Evolutionary conservation across 352 stramenopile genomes (phyloP).

Genomic region (Pythium diclinum): DNA sequence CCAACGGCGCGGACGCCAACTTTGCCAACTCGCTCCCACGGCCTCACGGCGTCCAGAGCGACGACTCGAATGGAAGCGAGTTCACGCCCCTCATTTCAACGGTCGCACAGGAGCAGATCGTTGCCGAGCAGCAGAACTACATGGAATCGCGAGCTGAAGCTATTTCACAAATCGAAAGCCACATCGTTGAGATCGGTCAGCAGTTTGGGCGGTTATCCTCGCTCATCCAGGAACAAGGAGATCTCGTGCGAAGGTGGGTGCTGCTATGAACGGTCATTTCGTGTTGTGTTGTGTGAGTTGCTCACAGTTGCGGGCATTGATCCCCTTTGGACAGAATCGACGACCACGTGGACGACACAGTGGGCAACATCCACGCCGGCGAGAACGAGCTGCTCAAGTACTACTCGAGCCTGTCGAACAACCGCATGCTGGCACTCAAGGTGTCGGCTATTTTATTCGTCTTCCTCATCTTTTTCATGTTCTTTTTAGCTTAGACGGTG

Average conservation of each 20-base stretch:
- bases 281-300: neutral
- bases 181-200: slow-evolving; percentile 85
- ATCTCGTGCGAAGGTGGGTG: slow-evolving; percentile 69
- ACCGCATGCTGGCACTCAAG: slow-evolving; percentile 84
- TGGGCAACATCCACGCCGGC: slow-evolving; percentile 69
- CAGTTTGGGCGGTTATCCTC: slow-evolving; percentile 78
- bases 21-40: slow-evolving; percentile 54
- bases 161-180: slow-evolving; percentile 82
- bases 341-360: slow-evolving; percentile 79
- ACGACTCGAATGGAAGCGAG: slow-evolving; percentile 36
- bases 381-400: slow-evolving; percentile 86
- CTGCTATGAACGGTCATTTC: neutral
- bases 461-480: slow-evolving; percentile 89
- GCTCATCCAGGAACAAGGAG: slow-evolving; percentile 79
- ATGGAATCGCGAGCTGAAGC: slow-evolving; percentile 68
- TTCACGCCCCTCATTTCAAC: slow-evolving; percentile 68
- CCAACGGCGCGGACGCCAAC: slow-evolving; percentile 33
- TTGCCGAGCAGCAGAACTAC: slow-evolving; percentile 77
- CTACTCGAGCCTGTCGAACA: slow-evolving; percentile 83
- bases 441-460: slow-evolving; percentile 84
- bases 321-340: slow-evolving; percentile 52
- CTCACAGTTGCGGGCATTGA: neutral
- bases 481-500: slow-evolving; percentile 73
- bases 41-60: slow-evolving; percentile 44
- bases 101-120: slow-evolving; percentile 73